These are phyloP conservation scores for Hippophae rhamnoides DNA, from an alignment of 306 rosid genomes.

Conservation along the genomic window DNA sequence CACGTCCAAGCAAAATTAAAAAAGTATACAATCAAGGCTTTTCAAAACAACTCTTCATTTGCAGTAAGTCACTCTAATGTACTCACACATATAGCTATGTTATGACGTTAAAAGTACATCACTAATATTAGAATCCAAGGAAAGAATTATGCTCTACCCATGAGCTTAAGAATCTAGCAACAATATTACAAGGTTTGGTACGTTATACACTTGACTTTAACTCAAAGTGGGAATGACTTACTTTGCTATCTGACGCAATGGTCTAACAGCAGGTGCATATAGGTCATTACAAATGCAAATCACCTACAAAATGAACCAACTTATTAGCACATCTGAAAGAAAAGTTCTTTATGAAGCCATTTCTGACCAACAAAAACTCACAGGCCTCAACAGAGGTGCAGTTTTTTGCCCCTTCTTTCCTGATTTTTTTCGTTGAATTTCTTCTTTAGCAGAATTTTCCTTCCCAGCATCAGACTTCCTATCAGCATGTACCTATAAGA, in stretches of 20 bases:
- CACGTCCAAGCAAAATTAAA: too few species aligned
- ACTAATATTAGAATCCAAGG: neutral
- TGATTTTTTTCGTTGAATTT: conserved; percentile 37
- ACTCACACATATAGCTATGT: too few species aligned
- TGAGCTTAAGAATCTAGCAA: neutral
- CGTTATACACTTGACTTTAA: neutral
- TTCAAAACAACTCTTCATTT: too few species aligned
- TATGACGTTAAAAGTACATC: neutral
- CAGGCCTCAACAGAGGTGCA: conserved; percentile 66
- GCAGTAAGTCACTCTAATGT: too few species aligned
- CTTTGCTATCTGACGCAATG: conserved; percentile 84
- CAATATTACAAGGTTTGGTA: neutral
- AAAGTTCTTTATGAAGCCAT: conserved; percentile 12
- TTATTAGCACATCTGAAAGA: conserved; percentile 16
- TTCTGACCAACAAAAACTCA: conserved; percentile 44
- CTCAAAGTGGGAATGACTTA: conserved; percentile 40
- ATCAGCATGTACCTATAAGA: conserved; percentile 54
- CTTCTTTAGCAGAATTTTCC: conserved; percentile 47
- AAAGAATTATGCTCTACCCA: neutral
- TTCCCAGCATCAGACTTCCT: conserved; percentile 50
- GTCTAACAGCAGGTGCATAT: conserved; percentile 87
- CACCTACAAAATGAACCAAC: conserved; percentile 44
- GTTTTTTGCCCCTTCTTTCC: conserved; percentile 52
- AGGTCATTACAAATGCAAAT: conserved; percentile 96
- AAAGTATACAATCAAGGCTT: too few species aligned